These are phyloP conservation scores for Sporothrix euskadiensis DNA, from an alignment of 2,329 filamentous ascomycete genomes.

Conservation along the genomic window DNA sequence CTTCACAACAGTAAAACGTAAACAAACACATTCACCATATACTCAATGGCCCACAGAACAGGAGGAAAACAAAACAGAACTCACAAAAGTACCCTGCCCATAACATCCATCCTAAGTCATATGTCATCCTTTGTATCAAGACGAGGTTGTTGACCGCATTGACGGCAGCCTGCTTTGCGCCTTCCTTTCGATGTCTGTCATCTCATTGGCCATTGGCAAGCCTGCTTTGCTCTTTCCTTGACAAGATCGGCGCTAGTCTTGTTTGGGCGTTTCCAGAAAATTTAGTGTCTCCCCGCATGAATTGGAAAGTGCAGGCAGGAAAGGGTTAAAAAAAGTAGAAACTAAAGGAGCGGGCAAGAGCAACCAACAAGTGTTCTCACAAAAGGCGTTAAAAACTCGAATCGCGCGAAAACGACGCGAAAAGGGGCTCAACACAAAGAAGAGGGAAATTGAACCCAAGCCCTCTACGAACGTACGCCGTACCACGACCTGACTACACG, in stretches of 20 bases:
- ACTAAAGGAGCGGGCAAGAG: neutral
- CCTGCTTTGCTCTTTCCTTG: neutral
- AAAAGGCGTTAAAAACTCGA: neutral
- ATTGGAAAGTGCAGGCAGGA: neutral
- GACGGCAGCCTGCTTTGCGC: neutral
- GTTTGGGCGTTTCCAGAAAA: slow-evolving; percentile 18
- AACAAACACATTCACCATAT: neutral
- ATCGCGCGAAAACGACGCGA: slow-evolving; percentile 23
- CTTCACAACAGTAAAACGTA: neutral
- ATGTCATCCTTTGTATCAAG: neutral
- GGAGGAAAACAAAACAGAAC: neutral
- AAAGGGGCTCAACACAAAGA: slow-evolving; percentile 19
- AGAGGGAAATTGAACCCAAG: neutral
- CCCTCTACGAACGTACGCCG: neutral
- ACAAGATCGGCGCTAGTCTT: neutral
- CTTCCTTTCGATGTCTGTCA: no score
- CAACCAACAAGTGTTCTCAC: neutral
- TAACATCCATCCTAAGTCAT: neutral
- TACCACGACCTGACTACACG: neutral
- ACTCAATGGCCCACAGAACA: neutral
- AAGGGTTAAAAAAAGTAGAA: neutral
- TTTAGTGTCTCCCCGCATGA: slow-evolving; percentile 22
- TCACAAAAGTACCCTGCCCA: neutral
- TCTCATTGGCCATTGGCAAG: slow-evolving; percentile 4
- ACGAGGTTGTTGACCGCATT: neutral